Percentiles rank a stretch among this genome's conserved stretches.
phyloP scores from a whole-genome alignment of 768 basidiomycete genomes.

The Favolaschia claudopus region DNA sequence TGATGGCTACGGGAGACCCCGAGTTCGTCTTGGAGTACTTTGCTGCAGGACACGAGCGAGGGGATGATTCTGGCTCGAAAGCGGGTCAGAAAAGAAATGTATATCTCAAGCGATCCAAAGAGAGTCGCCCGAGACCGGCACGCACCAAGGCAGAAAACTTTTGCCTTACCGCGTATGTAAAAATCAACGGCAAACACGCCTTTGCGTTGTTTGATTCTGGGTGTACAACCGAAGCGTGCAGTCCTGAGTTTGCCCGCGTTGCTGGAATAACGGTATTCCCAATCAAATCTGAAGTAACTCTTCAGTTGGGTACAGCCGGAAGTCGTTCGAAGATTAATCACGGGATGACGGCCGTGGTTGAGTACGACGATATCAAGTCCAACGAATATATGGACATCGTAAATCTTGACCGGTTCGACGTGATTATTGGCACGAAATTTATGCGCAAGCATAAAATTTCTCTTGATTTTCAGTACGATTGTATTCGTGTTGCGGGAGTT shows the following conservation, averaged over 20 bases:
- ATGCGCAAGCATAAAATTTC: conserved; percentile 31
- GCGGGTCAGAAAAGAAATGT: neutral
- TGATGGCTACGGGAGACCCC: neutral
- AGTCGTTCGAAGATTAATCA: conserved; percentile 38
- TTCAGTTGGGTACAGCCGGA: conserved; percentile 42
- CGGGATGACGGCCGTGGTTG: conserved; percentile 26
- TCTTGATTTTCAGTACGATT: conserved; percentile 32
- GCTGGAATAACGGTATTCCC: conserved; percentile 12
- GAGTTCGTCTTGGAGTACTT: neutral
- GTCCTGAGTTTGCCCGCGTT: conserved; percentile 29
- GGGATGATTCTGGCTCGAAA: neutral
- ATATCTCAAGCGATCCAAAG: neutral
- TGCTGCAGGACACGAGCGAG: neutral
- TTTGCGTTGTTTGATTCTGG: conserved; percentile 25
- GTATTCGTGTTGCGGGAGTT: conserved; percentile 17
- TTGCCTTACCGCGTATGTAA: conserved; percentile 7
- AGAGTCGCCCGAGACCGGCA: neutral
- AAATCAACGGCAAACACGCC: conserved; percentile 13
- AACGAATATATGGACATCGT: conserved; percentile 39
- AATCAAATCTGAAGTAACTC: conserved; percentile 21
- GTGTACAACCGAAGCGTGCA: conserved; percentile 23
- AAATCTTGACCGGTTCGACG: conserved; percentile 45
- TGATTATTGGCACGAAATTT: conserved; percentile 44
- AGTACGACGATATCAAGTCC: neutral
- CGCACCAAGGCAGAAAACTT: neutral